Evolutionary conservation across 208 protist species (phyloP).

Genomic region (Tritrichomonas foetus): DNA sequence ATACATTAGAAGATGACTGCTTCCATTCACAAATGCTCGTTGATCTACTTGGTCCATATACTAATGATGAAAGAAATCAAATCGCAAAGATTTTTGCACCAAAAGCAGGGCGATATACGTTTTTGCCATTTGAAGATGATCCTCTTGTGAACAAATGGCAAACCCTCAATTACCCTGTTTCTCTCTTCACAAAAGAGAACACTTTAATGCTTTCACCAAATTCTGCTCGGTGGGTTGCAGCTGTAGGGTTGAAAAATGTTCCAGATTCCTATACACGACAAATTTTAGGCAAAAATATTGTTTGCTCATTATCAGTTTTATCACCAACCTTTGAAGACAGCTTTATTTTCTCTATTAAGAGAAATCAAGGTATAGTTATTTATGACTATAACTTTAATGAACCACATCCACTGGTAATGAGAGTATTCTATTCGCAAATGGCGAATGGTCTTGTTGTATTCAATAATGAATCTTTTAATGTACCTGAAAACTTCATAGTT

Average conservation of each 20-base stretch:
- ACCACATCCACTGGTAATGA: neutral
- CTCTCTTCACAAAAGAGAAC: neutral
- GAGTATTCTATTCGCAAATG: too few relatives aligned
- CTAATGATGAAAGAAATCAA: neutral
- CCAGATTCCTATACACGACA: neutral
- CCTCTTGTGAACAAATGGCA: neutral
- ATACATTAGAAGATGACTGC: neutral
- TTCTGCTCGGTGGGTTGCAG: neutral
- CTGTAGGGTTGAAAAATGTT: neutral
- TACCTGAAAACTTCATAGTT: too few relatives aligned
- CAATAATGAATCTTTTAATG: too few relatives aligned
- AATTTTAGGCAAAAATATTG: neutral
- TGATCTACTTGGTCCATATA: neutral
- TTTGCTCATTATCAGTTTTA: neutral
- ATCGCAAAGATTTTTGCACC: neutral
- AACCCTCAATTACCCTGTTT: neutral
- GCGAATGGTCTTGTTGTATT: too few relatives aligned
- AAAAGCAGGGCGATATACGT: neutral
- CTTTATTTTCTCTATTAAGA: neutral
- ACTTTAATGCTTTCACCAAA: conserved; percentile 1
- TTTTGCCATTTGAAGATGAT: neutral
- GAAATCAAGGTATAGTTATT: neutral
- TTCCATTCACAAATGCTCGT: neutral
- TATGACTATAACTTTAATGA: neutral
- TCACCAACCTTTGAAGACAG: neutral